Evolutionary conservation across 176 grass and related monocot genomes (phyloP).

Genomic region (Alloteropsis semialata): DNA sequence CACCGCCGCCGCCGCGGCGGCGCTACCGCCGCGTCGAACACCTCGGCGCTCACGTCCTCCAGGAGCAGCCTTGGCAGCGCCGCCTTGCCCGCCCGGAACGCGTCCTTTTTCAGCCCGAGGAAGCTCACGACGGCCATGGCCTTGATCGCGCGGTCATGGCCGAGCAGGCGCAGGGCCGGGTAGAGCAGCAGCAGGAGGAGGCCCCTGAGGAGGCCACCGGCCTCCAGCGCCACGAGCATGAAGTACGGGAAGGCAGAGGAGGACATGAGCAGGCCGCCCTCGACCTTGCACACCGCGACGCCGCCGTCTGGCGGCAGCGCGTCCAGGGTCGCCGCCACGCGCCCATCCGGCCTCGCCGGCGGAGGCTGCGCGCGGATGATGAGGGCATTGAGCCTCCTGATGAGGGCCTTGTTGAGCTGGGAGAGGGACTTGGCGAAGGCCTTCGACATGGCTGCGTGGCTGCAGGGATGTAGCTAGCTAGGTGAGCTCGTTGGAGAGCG

Average conservation of each 20-base stretch:
- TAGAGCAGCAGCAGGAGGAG: slow-evolving; percentile 59
- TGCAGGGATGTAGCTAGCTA: not conserved
- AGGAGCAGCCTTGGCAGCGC: slow-evolving; percentile 66
- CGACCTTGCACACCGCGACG: slow-evolving; percentile 45
- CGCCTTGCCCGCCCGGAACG: slow-evolving; percentile 51
- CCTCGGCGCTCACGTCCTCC: slow-evolving; percentile 62
- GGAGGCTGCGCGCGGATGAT: slow-evolving; percentile 1
- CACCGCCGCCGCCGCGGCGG: slow-evolving; percentile 10
- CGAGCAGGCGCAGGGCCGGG: slow-evolving; percentile 46
- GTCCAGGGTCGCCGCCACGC: not conserved
- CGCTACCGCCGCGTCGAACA: slow-evolving; percentile 34
- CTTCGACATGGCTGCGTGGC: slow-evolving; percentile 40
- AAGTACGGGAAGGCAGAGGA: slow-evolving; percentile 72
- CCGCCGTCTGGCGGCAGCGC: not conserved
- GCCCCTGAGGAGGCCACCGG: slow-evolving; percentile 51
- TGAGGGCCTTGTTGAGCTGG: slow-evolving; percentile 37
- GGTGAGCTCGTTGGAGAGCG: not conserved
- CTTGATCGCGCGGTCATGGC: slow-evolving; percentile 20
- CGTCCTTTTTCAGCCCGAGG: slow-evolving; percentile 47
- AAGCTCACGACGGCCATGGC: slow-evolving; percentile 60
- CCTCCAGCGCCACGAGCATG: slow-evolving; percentile 89
- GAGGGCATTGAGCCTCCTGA: slow-evolving; percentile 44
- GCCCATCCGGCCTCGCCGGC: not conserved
- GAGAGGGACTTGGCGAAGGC: slow-evolving; percentile 43
- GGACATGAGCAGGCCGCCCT: slow-evolving; percentile 56